Percentiles rank a stretch among this genome's conserved stretches.
Conservation (phyloP, 2,329 filamentous ascomycete genomes). For the Sordariomycetes sp. region DNA sequence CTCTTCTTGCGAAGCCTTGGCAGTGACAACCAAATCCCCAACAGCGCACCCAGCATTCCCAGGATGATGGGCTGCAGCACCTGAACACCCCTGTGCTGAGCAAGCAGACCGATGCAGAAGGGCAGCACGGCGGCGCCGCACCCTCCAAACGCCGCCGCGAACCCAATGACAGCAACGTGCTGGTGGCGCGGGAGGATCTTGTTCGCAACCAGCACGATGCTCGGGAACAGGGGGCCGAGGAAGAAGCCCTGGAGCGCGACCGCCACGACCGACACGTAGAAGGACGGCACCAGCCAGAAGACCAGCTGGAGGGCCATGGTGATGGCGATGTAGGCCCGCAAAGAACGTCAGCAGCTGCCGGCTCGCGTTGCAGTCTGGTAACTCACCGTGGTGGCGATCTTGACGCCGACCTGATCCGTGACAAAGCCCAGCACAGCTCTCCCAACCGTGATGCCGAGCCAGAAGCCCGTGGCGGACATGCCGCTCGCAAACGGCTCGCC, state of each 20-base stretch:
- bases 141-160: constrained; percentile 67
- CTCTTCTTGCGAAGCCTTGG: constrained; percentile 24
- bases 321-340: constrained; percentile 54
- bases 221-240: constrained; percentile 69
- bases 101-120: constrained; percentile 58
- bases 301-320: constrained; percentile 59
- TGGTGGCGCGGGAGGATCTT: constrained; percentile 60
- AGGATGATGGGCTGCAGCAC: constrained; percentile 48
- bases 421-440: constrained; percentile 66
- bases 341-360: no score
- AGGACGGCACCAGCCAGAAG: constrained; percentile 75
- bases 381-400: no score
- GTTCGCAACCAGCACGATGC: constrained; percentile 59
- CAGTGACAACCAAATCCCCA: constrained; percentile 35
- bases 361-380: no score
- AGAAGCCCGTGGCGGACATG: constrained; percentile 71
- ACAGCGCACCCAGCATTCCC: constrained; percentile 32
- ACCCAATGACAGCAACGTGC: constrained; percentile 69
- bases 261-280: constrained; percentile 65
- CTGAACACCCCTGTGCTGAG: constrained; percentile 44
- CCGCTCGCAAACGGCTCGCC: constrained; percentile 63
- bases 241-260: constrained; percentile 70
- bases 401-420: constrained; percentile 63
- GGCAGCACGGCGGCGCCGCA: constrained; percentile 59
- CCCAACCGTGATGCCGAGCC: constrained; percentile 72